Base-by-base conservation (phyloP, 2,329 filamentous ascomycete genomes). In the Nigrospora oryzae region DNA sequence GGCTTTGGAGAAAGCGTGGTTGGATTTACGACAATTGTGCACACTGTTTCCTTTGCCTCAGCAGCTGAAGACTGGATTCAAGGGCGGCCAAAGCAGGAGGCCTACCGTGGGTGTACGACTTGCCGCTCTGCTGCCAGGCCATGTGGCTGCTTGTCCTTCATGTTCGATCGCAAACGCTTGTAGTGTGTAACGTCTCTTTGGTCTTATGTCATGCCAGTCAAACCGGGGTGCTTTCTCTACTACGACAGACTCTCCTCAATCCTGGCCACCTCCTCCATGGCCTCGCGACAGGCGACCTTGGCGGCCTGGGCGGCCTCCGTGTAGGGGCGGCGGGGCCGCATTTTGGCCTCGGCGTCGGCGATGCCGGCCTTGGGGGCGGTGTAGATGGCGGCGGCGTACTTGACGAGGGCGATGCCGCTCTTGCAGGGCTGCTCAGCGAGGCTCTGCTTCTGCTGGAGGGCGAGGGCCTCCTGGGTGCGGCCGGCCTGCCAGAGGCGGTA, bases 401-500 rank as follows among this genome's bases (percentile, higher is more conserved):
- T 86, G n/a, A 77, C 79, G 2, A 71, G 70, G 10, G 80, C 81
- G 53, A 86, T 83, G 6, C 83, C 83, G 11, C 72, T 70, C 63
- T 86, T 86, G 55, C 75, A 77, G 1, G 77, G 74, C 46, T 74
- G 75, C 60, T 87, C 83, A 0, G 82, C 82, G 42, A 86, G 62
- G 8, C 82, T 79, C 0, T 81, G 77, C 57, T 73, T 74, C 46
- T 70, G 65, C 53, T 86, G 82, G 57, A 86, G 58, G 43, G 65
- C 67, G 48, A 83, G 53, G 2, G 83, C 83, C 55, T 84, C 79
- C 1, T 71, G 63, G 5, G 65, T 57, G 56, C 75, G 75, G 1
- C 82, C 81, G 41, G 67, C 67, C 46, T 67, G 69, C 59, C 77
- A 86, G n/a, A 85, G 61, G 3, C 72, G 59, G 57, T 83, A 87